phyloP scores from a whole-genome alignment of 805 yeast genomes.

The Sugiyamaella chiloensis region DNA sequence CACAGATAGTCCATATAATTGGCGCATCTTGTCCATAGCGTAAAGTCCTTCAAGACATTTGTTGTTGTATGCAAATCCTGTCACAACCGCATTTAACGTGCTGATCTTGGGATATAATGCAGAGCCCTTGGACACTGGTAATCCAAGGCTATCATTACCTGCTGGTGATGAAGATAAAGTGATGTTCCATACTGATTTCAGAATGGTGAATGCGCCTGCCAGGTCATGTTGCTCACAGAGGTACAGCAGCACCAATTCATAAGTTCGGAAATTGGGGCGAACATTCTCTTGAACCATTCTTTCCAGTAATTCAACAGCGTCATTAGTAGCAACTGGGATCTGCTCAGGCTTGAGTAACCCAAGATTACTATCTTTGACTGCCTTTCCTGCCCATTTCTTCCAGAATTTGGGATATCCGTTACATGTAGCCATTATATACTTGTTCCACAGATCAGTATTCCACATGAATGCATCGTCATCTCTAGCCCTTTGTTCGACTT shows the following conservation, averaged over 20 bases:
- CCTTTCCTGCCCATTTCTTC: constrained; percentile 20
- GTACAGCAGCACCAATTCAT: constrained; percentile 32
- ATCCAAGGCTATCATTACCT: not conserved
- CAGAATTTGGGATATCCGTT: constrained; percentile 29
- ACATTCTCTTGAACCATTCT: constrained; percentile 31
- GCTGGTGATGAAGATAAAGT: not conserved
- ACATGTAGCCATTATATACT: constrained; percentile 32
- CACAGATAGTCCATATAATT: constrained; percentile 21
- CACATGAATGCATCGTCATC: constrained; percentile 11
- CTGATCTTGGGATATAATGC: constrained; percentile 20
- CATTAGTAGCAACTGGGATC: constrained; percentile 20
- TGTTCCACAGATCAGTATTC: constrained; percentile 33
- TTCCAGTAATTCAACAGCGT: constrained; percentile 25
- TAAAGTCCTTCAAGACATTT: constrained; percentile 25
- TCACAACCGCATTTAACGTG: constrained; percentile 27
- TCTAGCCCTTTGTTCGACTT: constrained; percentile 18
- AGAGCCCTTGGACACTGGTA: constrained; percentile 14
- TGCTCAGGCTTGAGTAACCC: constrained; percentile 7
- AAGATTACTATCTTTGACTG: not conserved
- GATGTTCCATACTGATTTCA: constrained; percentile 31
- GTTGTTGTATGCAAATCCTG: constrained; percentile 28
- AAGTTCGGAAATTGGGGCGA: constrained; percentile 32
- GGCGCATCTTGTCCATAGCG: constrained; percentile 17
- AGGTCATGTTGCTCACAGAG: constrained; percentile 30
- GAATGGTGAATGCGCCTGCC: constrained; percentile 21